phyloP scores from a whole-genome alignment of 306 rosid species.

The Crataegus laevigata region DNA sequence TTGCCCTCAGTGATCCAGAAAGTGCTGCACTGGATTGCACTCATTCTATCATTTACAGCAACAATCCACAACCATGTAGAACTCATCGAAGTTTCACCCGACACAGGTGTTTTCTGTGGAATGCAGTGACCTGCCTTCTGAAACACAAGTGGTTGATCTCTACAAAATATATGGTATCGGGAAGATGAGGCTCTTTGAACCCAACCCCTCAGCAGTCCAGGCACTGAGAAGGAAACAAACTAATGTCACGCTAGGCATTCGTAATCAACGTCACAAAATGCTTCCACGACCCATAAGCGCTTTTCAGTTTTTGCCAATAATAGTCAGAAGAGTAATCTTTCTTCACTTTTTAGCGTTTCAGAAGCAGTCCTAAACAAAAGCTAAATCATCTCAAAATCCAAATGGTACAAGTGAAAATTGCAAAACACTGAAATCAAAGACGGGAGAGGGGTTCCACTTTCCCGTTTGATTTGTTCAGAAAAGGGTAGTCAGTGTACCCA shows the following conservation, averaged over 20 bases:
- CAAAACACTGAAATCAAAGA: constrained; percentile 33
- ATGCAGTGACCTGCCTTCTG: constrained; percentile 12
- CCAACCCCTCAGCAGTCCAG: constrained; percentile 3
- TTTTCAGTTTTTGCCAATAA: too few species aligned
- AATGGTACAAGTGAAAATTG: background rate
- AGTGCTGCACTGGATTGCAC: background rate
- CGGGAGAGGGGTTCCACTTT: constrained; percentile 24
- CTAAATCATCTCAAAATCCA: background rate
- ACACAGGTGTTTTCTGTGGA: constrained; percentile 14
- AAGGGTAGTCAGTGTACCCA: constrained; percentile 83
- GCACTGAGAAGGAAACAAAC: constrained; percentile 11
- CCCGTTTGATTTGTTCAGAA: constrained; percentile 24
- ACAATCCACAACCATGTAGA: background rate
- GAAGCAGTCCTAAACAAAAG: background rate
- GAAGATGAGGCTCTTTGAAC: constrained; percentile 22
- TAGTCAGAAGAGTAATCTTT: too few species aligned
- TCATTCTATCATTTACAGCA: background rate
- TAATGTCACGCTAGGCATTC: background rate
- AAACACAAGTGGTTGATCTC: constrained; percentile 14
- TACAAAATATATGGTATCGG: constrained; percentile 2
- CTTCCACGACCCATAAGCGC: background rate
- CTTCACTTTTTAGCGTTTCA: too few species aligned
- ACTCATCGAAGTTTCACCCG: background rate
- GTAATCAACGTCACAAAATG: background rate
- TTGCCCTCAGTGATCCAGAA: background rate